Percentiles rank a stretch among this genome's conserved stretches.
Evolutionary conservation across 306 rosid species (phyloP).

Genomic region (Lagenaria siceraria): DNA sequence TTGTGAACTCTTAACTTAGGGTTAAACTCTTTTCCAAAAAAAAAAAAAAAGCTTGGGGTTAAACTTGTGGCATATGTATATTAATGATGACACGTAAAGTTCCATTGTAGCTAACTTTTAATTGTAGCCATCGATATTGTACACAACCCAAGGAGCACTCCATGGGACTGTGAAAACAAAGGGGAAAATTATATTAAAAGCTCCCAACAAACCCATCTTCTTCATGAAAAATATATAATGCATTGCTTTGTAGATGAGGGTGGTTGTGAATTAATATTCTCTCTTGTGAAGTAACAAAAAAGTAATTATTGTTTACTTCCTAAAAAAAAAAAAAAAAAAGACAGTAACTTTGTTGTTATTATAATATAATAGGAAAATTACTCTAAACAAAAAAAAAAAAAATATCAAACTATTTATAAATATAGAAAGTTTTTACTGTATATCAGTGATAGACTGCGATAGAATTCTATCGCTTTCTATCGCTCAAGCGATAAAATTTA

Average conservation of each 20-base stretch:
- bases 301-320: background rate
- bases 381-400: too few species aligned
- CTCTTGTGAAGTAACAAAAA: background rate
- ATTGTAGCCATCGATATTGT: background rate
- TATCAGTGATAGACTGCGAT: too few species aligned
- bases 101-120: background rate
- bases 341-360: too few species aligned
- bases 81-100: background rate
- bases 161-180: background rate
- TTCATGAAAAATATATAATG: background rate
- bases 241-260: background rate
- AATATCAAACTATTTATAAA: too few species aligned
- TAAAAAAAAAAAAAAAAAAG: background rate
- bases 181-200: background rate
- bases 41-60: background rate
- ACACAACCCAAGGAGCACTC: background rate
- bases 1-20: too few species aligned
- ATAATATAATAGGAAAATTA: too few species aligned
- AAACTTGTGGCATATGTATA: background rate
- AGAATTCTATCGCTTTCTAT: too few species aligned
- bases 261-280: constrained; percentile 1
- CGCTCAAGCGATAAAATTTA: too few species aligned
- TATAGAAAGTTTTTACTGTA: too few species aligned
- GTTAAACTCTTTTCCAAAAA: background rate
- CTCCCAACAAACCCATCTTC: background rate